Base-by-base conservation (phyloP, 768 basidiomycete species). In the Leccinum uliginosum region DNA sequence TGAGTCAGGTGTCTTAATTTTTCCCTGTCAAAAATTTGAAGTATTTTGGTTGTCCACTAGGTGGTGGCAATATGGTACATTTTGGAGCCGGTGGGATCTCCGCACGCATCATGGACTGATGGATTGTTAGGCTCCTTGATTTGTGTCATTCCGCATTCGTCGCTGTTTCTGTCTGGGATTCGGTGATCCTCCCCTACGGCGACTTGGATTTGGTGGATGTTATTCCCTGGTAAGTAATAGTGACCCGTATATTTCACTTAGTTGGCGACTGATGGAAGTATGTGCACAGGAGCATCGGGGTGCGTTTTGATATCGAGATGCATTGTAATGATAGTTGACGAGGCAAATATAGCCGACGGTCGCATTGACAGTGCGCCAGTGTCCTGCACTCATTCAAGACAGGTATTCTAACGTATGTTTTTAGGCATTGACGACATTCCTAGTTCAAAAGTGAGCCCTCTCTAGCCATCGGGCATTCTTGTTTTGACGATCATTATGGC, bases 61-160 rank as follows among this genome's bases (percentile, higher is more conserved):
- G 68, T 67, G 15, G 45, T 60, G 34, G 29, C 51, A 21, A 67
- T 50, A 9, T 70, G 67, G 67, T 68, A 29, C 1, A 56, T 53
- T 29, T 26, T 6, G 11, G 21, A 21, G 9, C 26, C 23, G 2
- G 6, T 1, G 19, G 9, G 9, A 29, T 3, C 6, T 23, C 15
- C 44, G 11, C 40, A 24, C 4, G 15, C 19, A 24, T 46, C 23
- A 7, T 19, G 47, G 19, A 19, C 10, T 52, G 23, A 57, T 40
- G 4, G 0, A 35, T 35, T 8, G 8, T 40, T 34, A 67, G 67
- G 67, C 8, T 67, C 0, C 58, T 68, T 8, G 68, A 68, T 45
- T 24, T 70, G 47, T 59, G 50, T n/a, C 68, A 68, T 52, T 67
- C 68, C 15, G 55, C 43, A 9, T 58, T 70, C 30, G 27, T 70